Base-by-base conservation (phyloP, 2,329 filamentous ascomycete species). In the Colletotrichum sp. region DNA sequence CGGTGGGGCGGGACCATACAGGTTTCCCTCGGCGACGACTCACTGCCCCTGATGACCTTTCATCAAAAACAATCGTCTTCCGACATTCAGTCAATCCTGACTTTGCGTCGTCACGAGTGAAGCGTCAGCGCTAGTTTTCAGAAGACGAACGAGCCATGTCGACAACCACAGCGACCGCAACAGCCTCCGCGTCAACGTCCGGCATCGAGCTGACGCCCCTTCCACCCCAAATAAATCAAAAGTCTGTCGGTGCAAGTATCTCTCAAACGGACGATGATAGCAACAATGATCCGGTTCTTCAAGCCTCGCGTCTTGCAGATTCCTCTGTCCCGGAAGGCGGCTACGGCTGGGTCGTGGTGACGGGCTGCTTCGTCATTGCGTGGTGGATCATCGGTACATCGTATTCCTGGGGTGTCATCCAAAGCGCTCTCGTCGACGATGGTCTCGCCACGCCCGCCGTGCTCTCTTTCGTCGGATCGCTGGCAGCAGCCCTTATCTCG, bases 401-500 rank as follows among this genome's bases (percentile, higher is more conserved):
- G 9, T 91, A 91, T 79, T 87, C 86, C 77, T 93, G 91, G 91
- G 92, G 91, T 28, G 87, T 93, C 1, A 83, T 93, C 63, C 91
- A 93, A 81, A 86, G 86, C 6, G 90, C 88, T 0, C 85, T 93
- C 2, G 87, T 92, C 5, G 82, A 88, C 39, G 82, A 87, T 12
- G 84, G 85, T 0, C 82, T 91, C 1, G 86, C 86, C 1, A 85
- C 86, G 0, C 85, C 90, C 0, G 88, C 88, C 0, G 91, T 88
- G 1, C 83, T 93, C 27, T 88, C 90, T 3, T 93, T 92, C 77
- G 88, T 93, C 4, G 91, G 91, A 3, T 90, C 88, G 1, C 79
- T 93, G 15, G 84, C 86, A 11, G 83, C 88, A 3, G 86, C 89
- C 0, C 85, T 88, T 71, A 87, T 90, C 39, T 88, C 88, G 0